Conservation (phyloP, 1,284 basidiomycete species). For the Ceratobasidium sp. region DNA sequence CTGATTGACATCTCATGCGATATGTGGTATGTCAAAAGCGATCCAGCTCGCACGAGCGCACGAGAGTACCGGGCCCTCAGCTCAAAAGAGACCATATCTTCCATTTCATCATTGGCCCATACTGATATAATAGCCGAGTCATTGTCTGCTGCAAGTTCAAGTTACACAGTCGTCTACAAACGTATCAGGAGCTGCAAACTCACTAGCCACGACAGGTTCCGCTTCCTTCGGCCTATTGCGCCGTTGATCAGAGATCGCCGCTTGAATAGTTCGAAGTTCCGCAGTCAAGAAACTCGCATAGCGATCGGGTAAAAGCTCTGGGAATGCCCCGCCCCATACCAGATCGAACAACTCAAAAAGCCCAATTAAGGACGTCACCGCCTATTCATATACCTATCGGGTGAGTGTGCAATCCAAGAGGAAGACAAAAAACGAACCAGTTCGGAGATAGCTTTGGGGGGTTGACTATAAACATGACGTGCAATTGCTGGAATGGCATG, state of each 20-base stretch:
- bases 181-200: too few relatives aligned
- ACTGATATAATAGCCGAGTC: too few relatives aligned
- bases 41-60: background rate
- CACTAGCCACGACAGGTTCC: too few relatives aligned
- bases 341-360: background rate
- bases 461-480: too few relatives aligned
- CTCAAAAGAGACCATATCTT: background rate
- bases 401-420: too few relatives aligned
- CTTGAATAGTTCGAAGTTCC: background rate
- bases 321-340: background rate
- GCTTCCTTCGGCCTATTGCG: background rate
- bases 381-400: background rate
- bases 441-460: too few relatives aligned
- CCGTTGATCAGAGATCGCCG: background rate
- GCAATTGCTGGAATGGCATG: too few relatives aligned
- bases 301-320: background rate
- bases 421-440: too few relatives aligned
- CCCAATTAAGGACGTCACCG: background rate
- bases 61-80: constrained; percentile 11
- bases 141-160: too few relatives aligned
- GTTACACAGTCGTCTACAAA: too few relatives aligned
- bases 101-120: background rate
- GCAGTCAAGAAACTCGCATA: background rate
- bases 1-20: background rate
- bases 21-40: background rate